Evolutionary conservation across 2,329 filamentous ascomycete species (phyloP).

Genomic region (Xylariaceae sp.): DNA sequence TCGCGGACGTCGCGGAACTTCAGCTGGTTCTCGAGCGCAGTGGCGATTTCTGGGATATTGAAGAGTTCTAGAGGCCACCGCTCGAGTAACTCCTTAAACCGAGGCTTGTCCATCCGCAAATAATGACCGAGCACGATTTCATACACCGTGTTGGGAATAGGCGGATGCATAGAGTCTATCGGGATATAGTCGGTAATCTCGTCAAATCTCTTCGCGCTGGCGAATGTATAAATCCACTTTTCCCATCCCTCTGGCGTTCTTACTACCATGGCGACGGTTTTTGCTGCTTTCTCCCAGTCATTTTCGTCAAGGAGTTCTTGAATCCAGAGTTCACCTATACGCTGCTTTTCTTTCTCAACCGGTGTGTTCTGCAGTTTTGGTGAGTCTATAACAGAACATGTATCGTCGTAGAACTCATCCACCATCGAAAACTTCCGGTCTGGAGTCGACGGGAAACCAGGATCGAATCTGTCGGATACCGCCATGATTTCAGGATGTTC

Average conservation of each 20-base stretch:
- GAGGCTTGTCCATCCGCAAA: conserved; percentile 67
- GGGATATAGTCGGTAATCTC: conserved; percentile 86
- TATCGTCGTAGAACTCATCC: conserved; percentile 72
- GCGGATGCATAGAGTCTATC: conserved; percentile 67
- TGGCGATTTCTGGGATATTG: conserved; percentile 69
- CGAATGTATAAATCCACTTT: conserved; percentile 92
- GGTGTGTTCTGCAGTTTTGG: conserved; percentile 55
- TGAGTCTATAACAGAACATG: conserved; percentile 58
- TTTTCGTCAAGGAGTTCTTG: conserved; percentile 71
- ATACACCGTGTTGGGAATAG: conserved; percentile 76
- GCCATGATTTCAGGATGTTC: conserved; percentile 72
- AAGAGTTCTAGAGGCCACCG: conserved; percentile 82
- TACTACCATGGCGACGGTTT: conserved; percentile 77
- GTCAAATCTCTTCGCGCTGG: conserved; percentile 77
- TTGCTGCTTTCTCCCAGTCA: conserved; percentile 73
- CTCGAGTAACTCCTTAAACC: conserved; percentile 74
- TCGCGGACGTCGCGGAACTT: conserved; percentile 68
- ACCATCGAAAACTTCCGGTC: conserved; percentile 37
- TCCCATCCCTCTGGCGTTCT: conserved; percentile 80
- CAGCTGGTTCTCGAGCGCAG: conserved; percentile 76
- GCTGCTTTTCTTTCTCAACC: conserved; percentile 78
- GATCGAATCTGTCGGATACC: conserved; percentile 36
- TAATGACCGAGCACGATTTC: conserved; percentile 88
- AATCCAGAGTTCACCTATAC: conserved; percentile 91
- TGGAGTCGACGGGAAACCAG: conserved; percentile 38